Percentiles rank a stretch among this genome's conserved stretches.
Evolutionary conservation across 345 rosid species (phyloP).

Genomic region (Schrenkiella parvula): DNA sequence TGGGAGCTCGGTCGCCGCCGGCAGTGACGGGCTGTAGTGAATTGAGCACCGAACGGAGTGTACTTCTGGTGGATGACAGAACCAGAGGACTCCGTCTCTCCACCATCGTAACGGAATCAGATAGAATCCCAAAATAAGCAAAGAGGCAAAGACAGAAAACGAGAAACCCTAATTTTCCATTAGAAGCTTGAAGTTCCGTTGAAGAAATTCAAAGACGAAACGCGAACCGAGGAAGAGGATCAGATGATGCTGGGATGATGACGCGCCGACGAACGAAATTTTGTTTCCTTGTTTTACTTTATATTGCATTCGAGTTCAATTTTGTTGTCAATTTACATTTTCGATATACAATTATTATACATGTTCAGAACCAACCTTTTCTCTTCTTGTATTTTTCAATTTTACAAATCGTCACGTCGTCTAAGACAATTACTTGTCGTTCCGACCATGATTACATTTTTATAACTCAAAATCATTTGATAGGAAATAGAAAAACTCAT

Average conservation of each 20-base stretch:
- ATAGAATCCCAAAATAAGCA: neutral
- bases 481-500: too few species aligned
- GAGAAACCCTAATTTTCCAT: neutral
- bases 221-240: constrained; percentile 34
- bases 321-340: neutral
- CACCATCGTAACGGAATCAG: constrained; percentile 39
- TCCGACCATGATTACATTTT: too few species aligned
- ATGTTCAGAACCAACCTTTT: neutral
- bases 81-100: constrained; percentile 79
- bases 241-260: constrained; percentile 1
- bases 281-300: neutral
- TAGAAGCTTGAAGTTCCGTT: neutral
- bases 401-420: too few species aligned
- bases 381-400: too few species aligned
- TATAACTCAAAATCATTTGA: too few species aligned
- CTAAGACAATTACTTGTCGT: too few species aligned
- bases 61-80: constrained; percentile 69
- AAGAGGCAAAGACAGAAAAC: neutral
- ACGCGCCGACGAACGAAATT: neutral
- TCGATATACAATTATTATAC: neutral
- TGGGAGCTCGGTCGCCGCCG: constrained; percentile 8
- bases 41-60: constrained; percentile 52
- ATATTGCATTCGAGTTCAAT: neutral
- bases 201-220: neutral
- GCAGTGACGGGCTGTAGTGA: constrained; percentile 32